phyloP scores from a whole-genome alignment of 2,329 filamentous ascomycete species.

The Scytalidium lignicola region DNA sequence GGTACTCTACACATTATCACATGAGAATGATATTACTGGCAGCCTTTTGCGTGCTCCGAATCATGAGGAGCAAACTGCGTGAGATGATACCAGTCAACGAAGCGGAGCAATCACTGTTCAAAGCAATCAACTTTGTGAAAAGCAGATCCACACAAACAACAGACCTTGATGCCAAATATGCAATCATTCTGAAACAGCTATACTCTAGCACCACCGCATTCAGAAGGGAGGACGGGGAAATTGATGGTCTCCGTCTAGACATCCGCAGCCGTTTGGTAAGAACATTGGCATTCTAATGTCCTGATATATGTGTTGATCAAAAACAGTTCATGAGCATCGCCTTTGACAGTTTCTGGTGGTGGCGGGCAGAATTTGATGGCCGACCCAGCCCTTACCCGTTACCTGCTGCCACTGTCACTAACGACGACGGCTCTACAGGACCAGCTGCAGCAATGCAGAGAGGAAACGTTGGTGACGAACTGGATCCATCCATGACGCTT shows the following conservation, averaged over 20 bases:
- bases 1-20: no score
- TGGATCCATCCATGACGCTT: no score
- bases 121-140: conserved; percentile 39
- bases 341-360: conserved; percentile 51
- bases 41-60: no score
- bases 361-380: conserved; percentile 40
- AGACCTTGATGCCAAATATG: conserved; percentile 46
- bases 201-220: conserved; percentile 36
- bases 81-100: conserved; percentile 27
- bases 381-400: conserved; percentile 11
- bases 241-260: conserved; percentile 18
- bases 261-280: conserved; percentile 41
- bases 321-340: conserved; percentile 43
- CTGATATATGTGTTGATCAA: no score
- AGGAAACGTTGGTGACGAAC: no score
- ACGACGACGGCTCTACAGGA: no score
- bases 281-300: no score
- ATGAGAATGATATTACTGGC: no score
- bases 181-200: conserved; percentile 48
- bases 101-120: conserved; percentile 39
- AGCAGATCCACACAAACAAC: conserved; percentile 44
- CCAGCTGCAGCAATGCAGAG: no score
- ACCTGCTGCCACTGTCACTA: no score
- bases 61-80: no score
- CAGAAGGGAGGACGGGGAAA: conserved; percentile 1